phyloP scores from a whole-genome alignment of 2,329 filamentous ascomycete species.

The Raffaelea ambrosiae region DNA sequence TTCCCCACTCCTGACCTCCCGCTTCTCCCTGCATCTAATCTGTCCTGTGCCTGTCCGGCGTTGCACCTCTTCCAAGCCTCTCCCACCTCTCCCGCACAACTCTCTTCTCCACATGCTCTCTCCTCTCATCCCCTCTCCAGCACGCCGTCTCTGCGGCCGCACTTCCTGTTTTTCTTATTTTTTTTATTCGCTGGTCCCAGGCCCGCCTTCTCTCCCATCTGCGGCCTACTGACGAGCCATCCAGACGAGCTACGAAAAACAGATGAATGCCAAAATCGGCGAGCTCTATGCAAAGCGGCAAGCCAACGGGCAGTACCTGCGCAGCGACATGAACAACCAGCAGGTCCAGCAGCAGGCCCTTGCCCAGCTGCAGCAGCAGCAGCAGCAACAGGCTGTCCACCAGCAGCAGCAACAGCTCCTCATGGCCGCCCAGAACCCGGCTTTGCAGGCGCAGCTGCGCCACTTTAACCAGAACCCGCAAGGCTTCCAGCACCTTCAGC shows the following conservation, averaged over 20 bases:
- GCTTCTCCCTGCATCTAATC: too few species aligned
- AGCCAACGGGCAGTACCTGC: conserved; percentile 38
- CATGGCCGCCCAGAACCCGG: conserved; percentile 40
- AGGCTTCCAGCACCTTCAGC: conserved; percentile 50
- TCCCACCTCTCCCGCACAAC: too few species aligned
- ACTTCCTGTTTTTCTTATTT: background rate
- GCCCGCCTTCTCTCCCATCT: background rate
- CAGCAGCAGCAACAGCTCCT: conserved; percentile 29
- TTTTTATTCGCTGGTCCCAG: background rate
- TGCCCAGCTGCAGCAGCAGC: conserved; percentile 13
- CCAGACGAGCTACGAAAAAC: conserved; percentile 42
- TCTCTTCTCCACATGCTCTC: too few species aligned
- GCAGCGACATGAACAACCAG: conserved; percentile 37
- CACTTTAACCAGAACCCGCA: conserved; percentile 38
- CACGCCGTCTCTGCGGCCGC: too few species aligned
- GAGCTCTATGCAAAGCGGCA: conserved; percentile 45
- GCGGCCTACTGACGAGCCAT: conserved; percentile 13
- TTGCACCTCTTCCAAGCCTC: too few species aligned
- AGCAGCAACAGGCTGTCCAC: conserved; percentile 9
- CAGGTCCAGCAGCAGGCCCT: conserved; percentile 16
- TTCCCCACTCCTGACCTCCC: too few species aligned
- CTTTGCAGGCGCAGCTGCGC: conserved; percentile 41
- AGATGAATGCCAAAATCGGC: conserved; percentile 34
- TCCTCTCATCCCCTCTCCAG: too few species aligned
- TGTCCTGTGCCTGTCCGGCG: too few species aligned